Evolutionary conservation across 2,329 filamentous ascomycete species (phyloP), one percentile per base, ranked within the genome.

Genomic region (Xylariales sp.): DNA sequence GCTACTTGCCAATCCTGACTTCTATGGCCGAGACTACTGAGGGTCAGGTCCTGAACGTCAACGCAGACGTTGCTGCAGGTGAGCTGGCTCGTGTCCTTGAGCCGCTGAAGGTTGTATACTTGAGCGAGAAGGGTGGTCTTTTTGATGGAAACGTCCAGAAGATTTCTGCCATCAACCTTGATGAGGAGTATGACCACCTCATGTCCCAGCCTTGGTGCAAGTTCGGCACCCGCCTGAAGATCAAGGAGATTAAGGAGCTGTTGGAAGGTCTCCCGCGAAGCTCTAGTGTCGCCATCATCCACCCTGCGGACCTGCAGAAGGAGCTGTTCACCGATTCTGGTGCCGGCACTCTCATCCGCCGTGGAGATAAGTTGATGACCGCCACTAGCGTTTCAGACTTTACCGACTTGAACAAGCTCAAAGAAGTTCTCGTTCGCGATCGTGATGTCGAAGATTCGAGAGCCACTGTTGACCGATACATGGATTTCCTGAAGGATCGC

Each of bases 251-350:
- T 67, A 95, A 95, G 73, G 89, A 95, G 42, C 76, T 98, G 19
- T 70, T 98, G 37, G 87, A 88, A 51, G 83, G 86, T 34, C 78
- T 98, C 14, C 93, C 93, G 36, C 83, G 88, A 52, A 91, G 87
- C 40, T 96, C 91, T 14, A 95, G 88, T 53, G 91, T 98, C 34
- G 93, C 93, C 44, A 97, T 98, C 55, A 98, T 97, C 52, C 90
- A 97, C 65, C 91, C 93, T 3, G 89, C 87, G 47, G 90, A 95
- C 61, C 74, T 98, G 29, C 90, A 97, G 66, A 95, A 94, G 68
- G 93, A 98, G 63, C 71, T 97, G 5, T 96, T 97, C 65, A 97
- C 91, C 13, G 89, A 97, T 64, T 93, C 88, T 10, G 91, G 93
- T 49, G 91, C 90, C 33, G 91, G 93, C 42, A 97, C 91, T 23